These are phyloP conservation scores for Lentinula aciculospora DNA, from an alignment of 768 basidiomycete genomes.

Conservation along the genomic window DNA sequence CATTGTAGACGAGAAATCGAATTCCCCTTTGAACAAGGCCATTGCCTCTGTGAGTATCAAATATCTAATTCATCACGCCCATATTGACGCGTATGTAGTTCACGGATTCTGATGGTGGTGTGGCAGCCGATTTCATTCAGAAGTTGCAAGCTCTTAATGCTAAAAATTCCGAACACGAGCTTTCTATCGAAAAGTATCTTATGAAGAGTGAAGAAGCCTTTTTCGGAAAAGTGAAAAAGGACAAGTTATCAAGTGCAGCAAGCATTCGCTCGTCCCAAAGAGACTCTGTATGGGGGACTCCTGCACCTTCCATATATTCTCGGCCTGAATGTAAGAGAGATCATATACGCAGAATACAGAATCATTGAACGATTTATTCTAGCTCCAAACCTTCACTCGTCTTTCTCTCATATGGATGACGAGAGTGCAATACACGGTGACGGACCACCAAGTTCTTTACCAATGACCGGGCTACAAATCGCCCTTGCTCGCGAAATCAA, in stretches of 20 bases:
- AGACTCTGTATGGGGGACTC: slow-evolving; percentile 79
- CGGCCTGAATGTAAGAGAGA: slow-evolving; percentile 66
- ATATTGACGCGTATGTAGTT: slow-evolving; percentile 44
- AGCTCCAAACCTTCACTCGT: slow-evolving; percentile 57
- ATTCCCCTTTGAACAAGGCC: slow-evolving; percentile 91
- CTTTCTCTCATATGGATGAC: slow-evolving; percentile 58
- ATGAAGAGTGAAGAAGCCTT: slow-evolving; percentile 90
- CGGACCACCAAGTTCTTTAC: slow-evolving; percentile 46
- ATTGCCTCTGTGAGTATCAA: slow-evolving; percentile 65
- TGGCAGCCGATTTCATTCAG: slow-evolving; percentile 85
- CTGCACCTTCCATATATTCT: slow-evolving; percentile 55
- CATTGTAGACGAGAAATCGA: slow-evolving; percentile 85
- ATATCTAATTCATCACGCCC: not conserved
- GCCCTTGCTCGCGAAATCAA: slow-evolving; percentile 72
- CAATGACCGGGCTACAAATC: slow-evolving; percentile 85
- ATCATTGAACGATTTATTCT: slow-evolving; percentile 57
- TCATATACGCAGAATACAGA: slow-evolving; percentile 27
- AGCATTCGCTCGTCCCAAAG: slow-evolving; percentile 76
- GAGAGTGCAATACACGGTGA: slow-evolving; percentile 30
- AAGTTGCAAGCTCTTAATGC: slow-evolving; percentile 74
- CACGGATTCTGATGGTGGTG: slow-evolving; percentile 91
- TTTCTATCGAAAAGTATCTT: slow-evolving; percentile 90
- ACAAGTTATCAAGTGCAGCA: slow-evolving; percentile 74
- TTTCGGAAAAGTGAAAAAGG: slow-evolving; percentile 87
- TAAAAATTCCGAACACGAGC: slow-evolving; percentile 86